A percentile compares a stretch with the other conserved stretches of the same genome.
Conservation (phyloP, 2,329 filamentous ascomycete species). For the Ophioceras dolichostomum region DNA sequence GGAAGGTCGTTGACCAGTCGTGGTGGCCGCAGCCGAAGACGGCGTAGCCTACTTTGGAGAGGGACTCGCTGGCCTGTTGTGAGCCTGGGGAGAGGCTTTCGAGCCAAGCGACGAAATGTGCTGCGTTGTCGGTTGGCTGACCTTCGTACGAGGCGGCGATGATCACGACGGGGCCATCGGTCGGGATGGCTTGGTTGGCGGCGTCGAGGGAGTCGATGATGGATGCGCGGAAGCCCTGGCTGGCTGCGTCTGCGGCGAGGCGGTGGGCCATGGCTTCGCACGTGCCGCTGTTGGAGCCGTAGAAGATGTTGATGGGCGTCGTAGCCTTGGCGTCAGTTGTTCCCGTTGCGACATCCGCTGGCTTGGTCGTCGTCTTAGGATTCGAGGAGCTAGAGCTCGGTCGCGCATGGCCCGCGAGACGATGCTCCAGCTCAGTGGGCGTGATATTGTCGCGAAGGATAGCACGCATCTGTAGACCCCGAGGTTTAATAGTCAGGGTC, state of each 20-base stretch:
- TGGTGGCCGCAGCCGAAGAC: conserved; percentile 52
- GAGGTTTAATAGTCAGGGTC: conserved; percentile 50
- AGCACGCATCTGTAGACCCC: conserved; percentile 50
- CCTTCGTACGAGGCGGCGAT: conserved; percentile 63
- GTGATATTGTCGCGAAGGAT: conserved; percentile 47
- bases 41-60: conserved; percentile 48
- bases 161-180: conserved; percentile 46
- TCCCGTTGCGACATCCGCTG: conserved; percentile 1
- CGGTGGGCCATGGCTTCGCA: conserved; percentile 58
- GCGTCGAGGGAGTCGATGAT: conserved; percentile 47
- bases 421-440: conserved; percentile 31
- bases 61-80: conserved; percentile 27
- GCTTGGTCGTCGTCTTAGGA: conserved; percentile 19
- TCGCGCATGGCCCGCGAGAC: conserved; percentile 30
- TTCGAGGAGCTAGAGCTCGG: no score
- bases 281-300: conserved; percentile 64
- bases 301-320: conserved; percentile 50
- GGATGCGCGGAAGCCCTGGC: conserved; percentile 40
- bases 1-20: conserved; percentile 50
- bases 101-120: conserved; percentile 56
- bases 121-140: conserved; percentile 60
- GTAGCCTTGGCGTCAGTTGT: conserved; percentile 17
- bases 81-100: no score
- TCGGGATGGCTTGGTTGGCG: conserved; percentile 47
- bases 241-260: conserved; percentile 48